phyloP scores from a whole-genome alignment of 257 asterid genomes.

The Apocynum venetum region DNA sequence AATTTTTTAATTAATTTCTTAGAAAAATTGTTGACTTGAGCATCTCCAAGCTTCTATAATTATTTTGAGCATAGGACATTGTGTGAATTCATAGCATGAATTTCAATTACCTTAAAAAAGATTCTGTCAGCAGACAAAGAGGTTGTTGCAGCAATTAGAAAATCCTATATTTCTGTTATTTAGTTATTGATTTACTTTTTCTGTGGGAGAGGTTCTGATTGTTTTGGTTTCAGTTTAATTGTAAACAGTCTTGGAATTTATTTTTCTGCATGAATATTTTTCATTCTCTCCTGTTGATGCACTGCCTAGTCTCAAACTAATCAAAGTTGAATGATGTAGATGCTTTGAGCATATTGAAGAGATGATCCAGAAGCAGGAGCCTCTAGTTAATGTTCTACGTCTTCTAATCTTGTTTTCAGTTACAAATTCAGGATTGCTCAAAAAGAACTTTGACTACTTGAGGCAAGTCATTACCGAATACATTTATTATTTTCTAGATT shows the following conservation, averaged over 20 bases:
- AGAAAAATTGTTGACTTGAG: not conserved
- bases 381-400: slow-evolving; percentile 72
- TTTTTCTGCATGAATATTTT: not conserved
- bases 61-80: not conserved
- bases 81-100: not conserved
- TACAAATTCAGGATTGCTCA: slow-evolving; percentile 91
- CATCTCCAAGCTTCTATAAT: not conserved
- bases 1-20: not conserved
- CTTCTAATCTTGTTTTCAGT: slow-evolving; percentile 73
- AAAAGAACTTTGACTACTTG: slow-evolving; percentile 75
- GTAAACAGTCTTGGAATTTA: not conserved
- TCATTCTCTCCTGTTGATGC: not conserved
- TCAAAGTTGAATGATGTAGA: slow-evolving; percentile 41
- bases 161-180: not conserved
- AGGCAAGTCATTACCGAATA: slow-evolving; percentile 47
- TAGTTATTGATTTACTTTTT: not conserved
- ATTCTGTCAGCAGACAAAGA: not conserved
- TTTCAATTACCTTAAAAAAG: not conserved
- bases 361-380: slow-evolving; percentile 93
- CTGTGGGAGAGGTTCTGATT: not conserved
- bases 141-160: not conserved
- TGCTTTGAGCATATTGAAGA: slow-evolving; percentile 92
- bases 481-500: not conserved
- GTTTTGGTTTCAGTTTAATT: not conserved
- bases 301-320: not conserved